Evolutionary conservation across 495 filamentous ascomycete genomes (phyloP).

Genomic region (Penicillium verhagenii): DNA sequence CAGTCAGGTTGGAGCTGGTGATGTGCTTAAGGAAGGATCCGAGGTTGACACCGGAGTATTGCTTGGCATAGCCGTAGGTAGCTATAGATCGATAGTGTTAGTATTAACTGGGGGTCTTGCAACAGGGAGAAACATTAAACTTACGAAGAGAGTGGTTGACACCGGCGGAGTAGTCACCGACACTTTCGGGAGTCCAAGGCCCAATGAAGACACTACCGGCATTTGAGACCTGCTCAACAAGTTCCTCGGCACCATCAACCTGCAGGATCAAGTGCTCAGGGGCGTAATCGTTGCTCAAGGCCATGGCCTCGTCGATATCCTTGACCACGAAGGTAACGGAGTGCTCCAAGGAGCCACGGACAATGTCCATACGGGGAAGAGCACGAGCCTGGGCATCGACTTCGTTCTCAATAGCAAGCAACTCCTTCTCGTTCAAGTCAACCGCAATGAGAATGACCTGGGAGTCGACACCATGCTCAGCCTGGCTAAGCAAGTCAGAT

Average conservation of each 20-base stretch:
- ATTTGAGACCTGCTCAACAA: constrained; percentile 80
- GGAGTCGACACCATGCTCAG: constrained; percentile 92
- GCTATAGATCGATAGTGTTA: constrained; percentile 50
- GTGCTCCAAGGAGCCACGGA: constrained; percentile 86
- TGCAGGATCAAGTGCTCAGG: constrained; percentile 97
- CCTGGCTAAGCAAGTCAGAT: constrained; percentile 90
- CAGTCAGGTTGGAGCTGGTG: constrained; percentile 84
- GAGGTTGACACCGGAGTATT: constrained; percentile 96
- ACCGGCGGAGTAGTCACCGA: constrained; percentile 96
- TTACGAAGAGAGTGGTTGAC: constrained; percentile 96
- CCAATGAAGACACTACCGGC: constrained; percentile 96
- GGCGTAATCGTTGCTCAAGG: constrained; percentile 89
- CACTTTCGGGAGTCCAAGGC: constrained; percentile 92
- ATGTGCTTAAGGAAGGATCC: constrained; percentile 96
- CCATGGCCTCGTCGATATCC: constrained; percentile 79
- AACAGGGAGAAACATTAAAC: constrained; percentile 34
- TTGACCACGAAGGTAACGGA: constrained; percentile 84
- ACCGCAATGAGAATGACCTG: constrained; percentile 93
- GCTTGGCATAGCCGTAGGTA: constrained; percentile 95
- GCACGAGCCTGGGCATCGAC: constrained; percentile 85
- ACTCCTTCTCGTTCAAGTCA: constrained; percentile 65
- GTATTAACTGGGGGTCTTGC: no score
- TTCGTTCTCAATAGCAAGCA: constrained; percentile 84
- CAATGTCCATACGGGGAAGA: constrained; percentile 87
- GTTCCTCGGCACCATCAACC: constrained; percentile 66